phyloP scores from a whole-genome alignment of 2,329 filamentous ascomycete species.

The Colletotrichum spinosum region DNA sequence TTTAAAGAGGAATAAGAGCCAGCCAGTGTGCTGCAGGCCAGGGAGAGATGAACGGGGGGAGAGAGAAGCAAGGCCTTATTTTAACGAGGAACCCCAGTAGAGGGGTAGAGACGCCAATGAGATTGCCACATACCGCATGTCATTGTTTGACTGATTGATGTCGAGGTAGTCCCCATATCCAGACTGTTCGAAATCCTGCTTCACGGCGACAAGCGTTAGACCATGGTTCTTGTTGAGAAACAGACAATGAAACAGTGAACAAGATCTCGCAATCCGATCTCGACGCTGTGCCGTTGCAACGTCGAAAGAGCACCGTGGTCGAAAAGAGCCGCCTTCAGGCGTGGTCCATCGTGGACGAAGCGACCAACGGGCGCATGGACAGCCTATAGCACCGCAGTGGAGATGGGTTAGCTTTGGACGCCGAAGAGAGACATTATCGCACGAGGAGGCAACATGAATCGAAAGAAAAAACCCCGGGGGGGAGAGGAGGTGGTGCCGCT shows the following conservation, averaged over 20 bases:
- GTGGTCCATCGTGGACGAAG: constrained; percentile 22
- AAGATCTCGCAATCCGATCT: constrained; percentile 25
- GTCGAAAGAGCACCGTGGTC: constrained; percentile 8
- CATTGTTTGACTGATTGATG: constrained; percentile 59
- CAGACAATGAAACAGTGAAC: constrained; percentile 10
- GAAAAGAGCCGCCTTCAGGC: constrained; percentile 17
- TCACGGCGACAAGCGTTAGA: constrained; percentile 44
- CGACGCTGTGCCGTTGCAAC: constrained; percentile 32
- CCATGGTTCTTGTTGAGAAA: constrained; percentile 24
- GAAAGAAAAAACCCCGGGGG: neutral
- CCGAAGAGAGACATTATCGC: constrained; percentile 17
- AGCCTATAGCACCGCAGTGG: constrained; percentile 14
- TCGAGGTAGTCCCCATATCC: constrained; percentile 65
- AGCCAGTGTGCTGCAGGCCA: constrained; percentile 28
- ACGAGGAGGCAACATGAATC: constrained; percentile 25
- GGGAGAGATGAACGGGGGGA: neutral
- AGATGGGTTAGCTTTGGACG: constrained; percentile 18
- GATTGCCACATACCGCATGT: constrained; percentile 64
- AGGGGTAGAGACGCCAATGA: constrained; percentile 35
- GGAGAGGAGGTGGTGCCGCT: constrained; percentile 1
- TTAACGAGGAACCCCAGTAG: constrained; percentile 4
- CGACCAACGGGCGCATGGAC: constrained; percentile 16
- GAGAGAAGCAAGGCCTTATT: constrained; percentile 4
- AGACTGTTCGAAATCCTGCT: constrained; percentile 68
- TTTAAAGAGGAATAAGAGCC: constrained; percentile 31